A percentile compares a stretch with the other conserved stretches of the same genome.
These are phyloP conservation scores for Westerdykella sp. DNA, from an alignment of 2,329 filamentous ascomycete genomes.

Conservation along the genomic window DNA sequence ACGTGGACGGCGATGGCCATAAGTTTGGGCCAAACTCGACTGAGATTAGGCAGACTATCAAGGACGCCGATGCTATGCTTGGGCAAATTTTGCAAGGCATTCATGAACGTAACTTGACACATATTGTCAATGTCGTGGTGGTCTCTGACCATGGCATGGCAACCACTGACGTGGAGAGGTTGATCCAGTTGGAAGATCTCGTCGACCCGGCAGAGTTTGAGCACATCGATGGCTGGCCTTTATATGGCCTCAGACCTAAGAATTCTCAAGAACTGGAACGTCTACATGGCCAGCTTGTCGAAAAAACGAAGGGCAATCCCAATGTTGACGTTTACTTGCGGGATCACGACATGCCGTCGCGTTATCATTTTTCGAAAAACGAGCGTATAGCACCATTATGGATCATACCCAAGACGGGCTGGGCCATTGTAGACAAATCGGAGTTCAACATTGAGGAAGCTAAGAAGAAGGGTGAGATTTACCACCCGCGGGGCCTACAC, in stretches of 20 bases:
- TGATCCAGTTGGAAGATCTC: constrained; percentile 86
- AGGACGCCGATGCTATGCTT: constrained; percentile 75
- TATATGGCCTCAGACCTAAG: constrained; percentile 81
- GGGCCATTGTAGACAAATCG: constrained; percentile 76
- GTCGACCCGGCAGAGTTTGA: constrained; percentile 71
- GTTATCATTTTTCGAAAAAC: constrained; percentile 87
- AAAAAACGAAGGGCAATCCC: constrained; percentile 55
- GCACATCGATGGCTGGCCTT: constrained; percentile 88
- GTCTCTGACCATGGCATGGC: constrained; percentile 99
- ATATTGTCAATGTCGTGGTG: constrained; percentile 89
- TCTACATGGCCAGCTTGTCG: constrained; percentile 56
- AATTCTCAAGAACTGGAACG: constrained; percentile 57
- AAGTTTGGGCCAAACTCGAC: constrained; percentile 90
- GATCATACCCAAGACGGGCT: constrained; percentile 88
- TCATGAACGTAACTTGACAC: constrained; percentile 72
- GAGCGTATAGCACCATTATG: constrained; percentile 88
- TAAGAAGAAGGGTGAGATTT: constrained; percentile 57
- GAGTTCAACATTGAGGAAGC: constrained; percentile 71
- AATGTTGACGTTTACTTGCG: constrained; percentile 82
- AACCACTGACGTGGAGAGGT: constrained; percentile 70
- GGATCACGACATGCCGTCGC: constrained; percentile 80
- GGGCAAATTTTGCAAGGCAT: constrained; percentile 69
- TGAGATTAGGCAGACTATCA: constrained; percentile 73
- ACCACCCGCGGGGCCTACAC: constrained; percentile 78
- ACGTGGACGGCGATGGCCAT: constrained; percentile 84